A percentile compares a stretch with the other conserved stretches of the same genome.
Evolutionary conservation across 2,329 filamentous ascomycete genomes (phyloP).

Genomic region (Trichocomaceae sp.): DNA sequence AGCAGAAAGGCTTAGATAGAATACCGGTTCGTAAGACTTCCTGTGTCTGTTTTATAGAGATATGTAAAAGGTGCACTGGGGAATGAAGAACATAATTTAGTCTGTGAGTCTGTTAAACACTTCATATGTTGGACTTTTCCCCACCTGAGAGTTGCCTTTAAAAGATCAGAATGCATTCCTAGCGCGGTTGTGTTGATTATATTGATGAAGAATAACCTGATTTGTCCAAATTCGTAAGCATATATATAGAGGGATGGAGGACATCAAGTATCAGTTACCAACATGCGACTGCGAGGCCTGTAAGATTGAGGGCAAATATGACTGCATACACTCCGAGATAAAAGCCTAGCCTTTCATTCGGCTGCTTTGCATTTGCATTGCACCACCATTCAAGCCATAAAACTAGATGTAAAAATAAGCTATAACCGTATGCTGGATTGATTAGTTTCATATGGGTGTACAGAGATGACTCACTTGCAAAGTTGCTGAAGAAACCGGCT

Average conservation of each 20-base stretch:
- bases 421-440: neutral
- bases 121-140: too few species aligned
- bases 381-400: slow-evolving; percentile 16
- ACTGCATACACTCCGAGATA: slow-evolving; percentile 15
- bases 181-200: slow-evolving; percentile 6
- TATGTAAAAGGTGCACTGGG: too few species aligned
- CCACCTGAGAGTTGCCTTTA: slow-evolving; percentile 7
- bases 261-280: neutral
- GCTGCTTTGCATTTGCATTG: slow-evolving; percentile 13
- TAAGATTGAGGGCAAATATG: slow-evolving; percentile 10
- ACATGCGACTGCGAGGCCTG: neutral
- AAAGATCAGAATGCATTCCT: slow-evolving; percentile 5
- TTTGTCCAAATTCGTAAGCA: too few species aligned
- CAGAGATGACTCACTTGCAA: slow-evolving; percentile 2
- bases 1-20: too few species aligned
- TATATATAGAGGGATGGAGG: too few species aligned
- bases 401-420: slow-evolving; percentile 1
- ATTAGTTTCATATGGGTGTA: neutral
- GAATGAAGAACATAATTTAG: too few species aligned
- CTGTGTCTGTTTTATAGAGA: too few species aligned
- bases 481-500: neutral
- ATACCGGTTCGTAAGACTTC: too few species aligned
- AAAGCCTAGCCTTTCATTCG: slow-evolving; percentile 12
- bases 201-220: neutral
- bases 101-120: too few species aligned